Evolutionary conservation across 2,329 filamentous ascomycete species (phyloP).

Genomic region (Claviceps lovelessii): DNA sequence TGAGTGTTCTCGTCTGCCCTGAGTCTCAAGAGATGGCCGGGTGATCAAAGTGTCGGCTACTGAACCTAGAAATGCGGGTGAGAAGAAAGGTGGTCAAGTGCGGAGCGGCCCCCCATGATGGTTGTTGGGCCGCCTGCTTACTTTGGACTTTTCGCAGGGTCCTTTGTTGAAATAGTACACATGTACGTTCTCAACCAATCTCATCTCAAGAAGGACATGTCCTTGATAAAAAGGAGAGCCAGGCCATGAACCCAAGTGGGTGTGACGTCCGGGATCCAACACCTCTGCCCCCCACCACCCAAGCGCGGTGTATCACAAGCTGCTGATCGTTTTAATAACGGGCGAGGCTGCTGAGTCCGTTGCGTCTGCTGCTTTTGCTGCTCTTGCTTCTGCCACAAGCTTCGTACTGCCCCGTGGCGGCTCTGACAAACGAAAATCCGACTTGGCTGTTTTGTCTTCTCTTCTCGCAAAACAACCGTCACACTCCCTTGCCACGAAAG

Average conservation of each 20-base stretch:
- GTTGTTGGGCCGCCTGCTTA: neutral
- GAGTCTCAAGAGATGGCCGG: neutral
- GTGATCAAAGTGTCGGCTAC: neutral
- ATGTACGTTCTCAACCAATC: neutral
- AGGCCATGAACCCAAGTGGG: neutral
- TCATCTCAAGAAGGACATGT: neutral
- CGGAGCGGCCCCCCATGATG: neutral
- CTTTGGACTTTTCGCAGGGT: neutral
- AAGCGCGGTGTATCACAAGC: neutral
- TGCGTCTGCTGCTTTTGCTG: too few species aligned
- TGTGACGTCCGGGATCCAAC: neutral
- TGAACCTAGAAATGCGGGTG: neutral
- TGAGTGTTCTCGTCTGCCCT: neutral
- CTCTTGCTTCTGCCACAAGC: neutral
- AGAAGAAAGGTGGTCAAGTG: neutral
- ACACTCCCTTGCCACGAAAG: neutral
- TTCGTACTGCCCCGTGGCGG: neutral
- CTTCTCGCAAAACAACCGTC: neutral
- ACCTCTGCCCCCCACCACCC: neutral
- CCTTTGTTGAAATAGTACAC: neutral
- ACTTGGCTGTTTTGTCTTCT: neutral
- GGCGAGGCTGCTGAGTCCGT: neutral
- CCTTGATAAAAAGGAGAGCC: neutral
- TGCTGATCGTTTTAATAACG: neutral
- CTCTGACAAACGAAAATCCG: neutral